Percentiles rank a stretch among this genome's conserved stretches.
Conservation (phyloP, 2,329 filamentous ascomycete genomes). For the Botryosphaeria dothidea region DNA sequence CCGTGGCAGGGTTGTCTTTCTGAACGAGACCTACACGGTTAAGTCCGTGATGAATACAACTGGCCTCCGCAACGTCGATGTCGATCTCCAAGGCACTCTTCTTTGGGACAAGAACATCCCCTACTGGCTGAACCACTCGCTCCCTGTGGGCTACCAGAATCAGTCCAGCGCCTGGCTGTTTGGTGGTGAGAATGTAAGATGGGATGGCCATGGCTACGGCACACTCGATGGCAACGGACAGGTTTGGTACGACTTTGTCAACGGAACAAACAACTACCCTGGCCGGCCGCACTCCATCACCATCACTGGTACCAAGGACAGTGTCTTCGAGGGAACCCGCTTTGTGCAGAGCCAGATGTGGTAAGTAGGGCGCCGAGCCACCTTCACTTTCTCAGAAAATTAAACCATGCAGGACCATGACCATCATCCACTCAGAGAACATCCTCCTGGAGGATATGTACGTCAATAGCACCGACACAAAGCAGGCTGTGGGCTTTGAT, state of each 20-base stretch:
- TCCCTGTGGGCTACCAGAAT: conserved; percentile 32
- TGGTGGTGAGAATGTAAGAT: conserved; percentile 53
- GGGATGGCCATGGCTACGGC: conserved; percentile 53
- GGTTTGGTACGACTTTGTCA: conserved; percentile 60
- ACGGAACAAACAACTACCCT: conserved; percentile 8
- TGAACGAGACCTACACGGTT: conserved; percentile 28
- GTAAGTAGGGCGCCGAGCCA: conserved; percentile 22
- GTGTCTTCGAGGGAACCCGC: conserved; percentile 48
- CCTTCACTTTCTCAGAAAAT: neutral
- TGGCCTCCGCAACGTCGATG: conserved; percentile 28
- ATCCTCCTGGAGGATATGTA: conserved; percentile 54
- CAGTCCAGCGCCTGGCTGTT: conserved; percentile 32
- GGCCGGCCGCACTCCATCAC: conserved; percentile 53
- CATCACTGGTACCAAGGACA: conserved; percentile 52
- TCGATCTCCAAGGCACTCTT: conserved; percentile 29
- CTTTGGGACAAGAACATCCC: conserved; percentile 27
- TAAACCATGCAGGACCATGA: conserved; percentile 42
- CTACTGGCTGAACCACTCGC: conserved; percentile 32
- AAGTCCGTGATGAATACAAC: conserved; percentile 28
- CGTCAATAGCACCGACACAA: conserved; percentile 63
- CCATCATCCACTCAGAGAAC: conserved; percentile 51
- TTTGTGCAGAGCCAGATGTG: conserved; percentile 64
- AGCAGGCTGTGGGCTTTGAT: conserved; percentile 6
- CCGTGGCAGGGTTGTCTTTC: conserved; percentile 26
- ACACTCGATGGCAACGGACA: conserved; percentile 66